Evolutionary conservation across 768 basidiomycete genomes (phyloP), one percentile per base, ranked within the genome.

Genomic region (Lenzites betulinus): DNA sequence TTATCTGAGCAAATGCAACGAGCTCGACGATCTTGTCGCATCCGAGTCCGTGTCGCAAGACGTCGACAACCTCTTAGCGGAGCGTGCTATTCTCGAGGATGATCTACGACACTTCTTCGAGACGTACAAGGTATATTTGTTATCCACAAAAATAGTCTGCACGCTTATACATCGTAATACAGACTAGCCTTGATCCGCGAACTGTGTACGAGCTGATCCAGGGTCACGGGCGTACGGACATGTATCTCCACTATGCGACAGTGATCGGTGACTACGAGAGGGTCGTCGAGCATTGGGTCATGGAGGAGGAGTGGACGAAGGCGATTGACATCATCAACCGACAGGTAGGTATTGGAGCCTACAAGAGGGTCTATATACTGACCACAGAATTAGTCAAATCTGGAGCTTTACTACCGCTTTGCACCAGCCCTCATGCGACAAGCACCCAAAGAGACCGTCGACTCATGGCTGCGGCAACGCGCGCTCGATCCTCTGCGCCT

Each of bases 1-100:
- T 64, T 98, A 95, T 70, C 84, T 99, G 16, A 91, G 91, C 74
- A 98, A 97, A 78, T 94, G 92, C 73, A 96, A 97, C 69, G 93
- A 96, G 62, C 78, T 98, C 51, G 97, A 99, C 69, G 97, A 98
- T 69, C 80, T 95, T 18, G 86, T 95, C 26, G 94, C 93, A 0
- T 92, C 95, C 0, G 93, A 95, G 72, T 85, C 85, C 1, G 80
- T 86, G 15, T 85, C 89, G 12, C 86, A 87, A 52, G 92, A 96
- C 64, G 88, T 89, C 16, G 91, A 95, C 52, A 95, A 95, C 70
- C 75, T 98, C 30, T 81, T 85, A 49, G 80, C 87, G 3, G 95
- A 98, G 70, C 82, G 89, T 44, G 76, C 77, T 16, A 87, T 98
- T 35, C 79, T 98, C 20, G 95, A 97, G 67, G 97, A 98, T 44